Conservation (phyloP, 345 rosid species). For the Citrus hindsii region DNA sequence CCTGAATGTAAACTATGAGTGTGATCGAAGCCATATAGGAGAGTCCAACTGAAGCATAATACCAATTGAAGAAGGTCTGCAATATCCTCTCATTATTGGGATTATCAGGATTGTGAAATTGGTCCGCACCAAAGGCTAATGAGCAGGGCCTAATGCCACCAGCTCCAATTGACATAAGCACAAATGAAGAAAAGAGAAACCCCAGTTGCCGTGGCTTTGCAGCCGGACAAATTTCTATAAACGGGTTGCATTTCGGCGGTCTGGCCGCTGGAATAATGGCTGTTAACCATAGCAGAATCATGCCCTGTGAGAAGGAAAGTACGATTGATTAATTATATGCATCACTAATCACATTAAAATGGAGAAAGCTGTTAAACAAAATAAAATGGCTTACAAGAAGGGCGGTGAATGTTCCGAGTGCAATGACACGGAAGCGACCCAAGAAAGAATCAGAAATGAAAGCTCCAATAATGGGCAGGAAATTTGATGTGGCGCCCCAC, state of each 20-base stretch:
- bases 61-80: conserved; percentile 58
- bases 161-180: conserved; percentile 41
- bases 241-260: conserved; percentile 32
- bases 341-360: too few species aligned
- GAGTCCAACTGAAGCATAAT: conserved; percentile 46
- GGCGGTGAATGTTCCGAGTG: conserved; percentile 26
- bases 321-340: too few species aligned
- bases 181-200: conserved; percentile 34
- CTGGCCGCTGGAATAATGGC: conserved; percentile 31
- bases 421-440: conserved; percentile 45
- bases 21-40: conserved; percentile 33
- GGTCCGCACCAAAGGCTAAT: conserved; percentile 58
- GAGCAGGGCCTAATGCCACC: conserved; percentile 56
- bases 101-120: conserved; percentile 38
- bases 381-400: conserved; percentile 28
- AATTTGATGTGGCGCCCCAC: conserved; percentile 37
- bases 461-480: conserved; percentile 44
- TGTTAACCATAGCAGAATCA: conserved; percentile 41
- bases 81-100: conserved; percentile 33
- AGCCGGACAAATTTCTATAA: conserved; percentile 10
- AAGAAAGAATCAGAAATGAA: conserved; percentile 49
- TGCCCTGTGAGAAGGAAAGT: conserved; percentile 30
- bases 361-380: too few species aligned
- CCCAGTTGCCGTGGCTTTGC: conserved; percentile 23
- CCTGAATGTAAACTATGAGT: conserved; percentile 44